Percentiles rank a stretch among this genome's conserved stretches.
phyloP scores from a whole-genome alignment of 169 alveolate species.

The Plasmodium inui region DNA sequence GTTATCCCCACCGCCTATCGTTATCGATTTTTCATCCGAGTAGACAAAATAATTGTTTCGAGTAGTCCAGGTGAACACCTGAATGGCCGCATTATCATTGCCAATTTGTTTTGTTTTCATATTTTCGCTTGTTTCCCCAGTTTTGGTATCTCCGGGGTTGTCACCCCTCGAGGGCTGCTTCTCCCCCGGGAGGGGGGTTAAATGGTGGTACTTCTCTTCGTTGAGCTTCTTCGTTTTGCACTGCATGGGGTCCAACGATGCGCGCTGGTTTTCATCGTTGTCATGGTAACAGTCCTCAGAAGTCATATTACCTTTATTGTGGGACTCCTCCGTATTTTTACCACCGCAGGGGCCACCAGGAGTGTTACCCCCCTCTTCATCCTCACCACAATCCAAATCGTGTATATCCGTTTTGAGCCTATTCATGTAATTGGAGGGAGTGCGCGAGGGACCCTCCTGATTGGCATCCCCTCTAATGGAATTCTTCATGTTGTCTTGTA shows the following conservation, averaged over 20 bases:
- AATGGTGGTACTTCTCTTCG: neutral
- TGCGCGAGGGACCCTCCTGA: neutral
- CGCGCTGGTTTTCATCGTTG: neutral
- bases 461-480: neutral
- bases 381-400: neutral
- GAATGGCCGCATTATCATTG: slow-evolving; percentile 32
- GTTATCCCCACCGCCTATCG: slow-evolving; percentile 88
- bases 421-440: neutral
- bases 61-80: slow-evolving; percentile 84
- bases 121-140: neutral
- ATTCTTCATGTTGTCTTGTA: neutral
- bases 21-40: slow-evolving; percentile 81
- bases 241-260: neutral
- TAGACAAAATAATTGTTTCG: slow-evolving; percentile 81
- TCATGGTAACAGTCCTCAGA: neutral
- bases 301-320: neutral
- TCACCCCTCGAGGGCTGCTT: neutral
- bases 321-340: neutral
- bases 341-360: neutral
- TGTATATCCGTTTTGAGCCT: neutral
- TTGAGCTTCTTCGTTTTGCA: neutral
- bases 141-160: neutral
- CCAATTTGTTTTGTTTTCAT: neutral
- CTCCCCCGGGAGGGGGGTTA: neutral
- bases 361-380: neutral